phyloP scores from a whole-genome alignment of 306 rosid genomes.

The Lathyrus oleraceus region DNA sequence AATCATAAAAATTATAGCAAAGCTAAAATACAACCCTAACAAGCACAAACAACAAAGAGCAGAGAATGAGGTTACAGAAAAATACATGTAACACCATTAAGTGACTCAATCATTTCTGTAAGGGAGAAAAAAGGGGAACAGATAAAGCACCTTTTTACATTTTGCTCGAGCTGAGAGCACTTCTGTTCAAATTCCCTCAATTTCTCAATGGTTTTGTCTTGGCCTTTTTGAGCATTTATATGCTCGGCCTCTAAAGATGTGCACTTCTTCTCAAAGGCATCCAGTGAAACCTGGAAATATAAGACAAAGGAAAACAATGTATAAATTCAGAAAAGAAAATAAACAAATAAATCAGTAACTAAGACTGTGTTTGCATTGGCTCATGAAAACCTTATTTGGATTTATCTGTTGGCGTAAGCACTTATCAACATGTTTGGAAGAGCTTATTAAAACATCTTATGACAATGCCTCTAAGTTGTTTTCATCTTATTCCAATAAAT shows the following conservation, averaged over 20 bases:
- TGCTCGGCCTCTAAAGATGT: constrained; percentile 58
- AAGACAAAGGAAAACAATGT: constrained; percentile 29
- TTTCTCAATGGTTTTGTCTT: constrained; percentile 54
- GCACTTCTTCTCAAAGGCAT: constrained; percentile 69
- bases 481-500: neutral
- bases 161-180: constrained; percentile 70
- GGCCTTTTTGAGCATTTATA: constrained; percentile 55
- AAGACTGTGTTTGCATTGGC: neutral
- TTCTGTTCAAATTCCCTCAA: constrained; percentile 65
- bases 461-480: neutral
- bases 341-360: constrained; percentile 19
- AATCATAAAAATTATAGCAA: constrained; percentile 24
- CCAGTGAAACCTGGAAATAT: constrained; percentile 61
- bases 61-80: constrained; percentile 4
- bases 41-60: constrained; percentile 13
- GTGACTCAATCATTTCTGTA: neutral
- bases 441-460: neutral
- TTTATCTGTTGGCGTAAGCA: neutral
- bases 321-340: constrained; percentile 26
- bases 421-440: neutral
- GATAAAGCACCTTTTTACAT: constrained; percentile 60
- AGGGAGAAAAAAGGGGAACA: neutral
- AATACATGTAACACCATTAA: constrained; percentile 19
- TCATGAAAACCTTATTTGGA: neutral
- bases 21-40: constrained; percentile 28